Percentiles rank a stretch among this genome's conserved stretches.
These are phyloP conservation scores for Magnolia officinalis DNA, from an alignment of 164 flowering plant genomes.

Conservation along the genomic window DNA sequence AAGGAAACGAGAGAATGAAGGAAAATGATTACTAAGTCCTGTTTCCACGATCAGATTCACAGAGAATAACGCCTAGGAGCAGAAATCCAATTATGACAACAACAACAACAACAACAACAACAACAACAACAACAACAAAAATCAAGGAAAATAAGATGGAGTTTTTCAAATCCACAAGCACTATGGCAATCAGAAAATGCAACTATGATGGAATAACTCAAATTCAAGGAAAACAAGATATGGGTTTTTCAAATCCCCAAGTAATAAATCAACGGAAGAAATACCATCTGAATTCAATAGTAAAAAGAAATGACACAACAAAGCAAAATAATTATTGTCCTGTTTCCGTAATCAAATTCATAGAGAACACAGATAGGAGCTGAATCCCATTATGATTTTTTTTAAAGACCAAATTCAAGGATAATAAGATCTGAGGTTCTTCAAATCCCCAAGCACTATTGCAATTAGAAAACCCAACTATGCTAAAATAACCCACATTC, in stretches of 20 bases:
- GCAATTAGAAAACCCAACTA: no score
- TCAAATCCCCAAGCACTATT: no score
- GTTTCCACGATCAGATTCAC: no score
- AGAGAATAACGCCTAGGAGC: no score
- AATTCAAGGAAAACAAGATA: constrained; percentile 1
- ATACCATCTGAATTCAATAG: not conserved
- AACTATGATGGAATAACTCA: not conserved
- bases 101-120: no score
- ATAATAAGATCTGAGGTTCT: not conserved
- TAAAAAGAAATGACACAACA: no score
- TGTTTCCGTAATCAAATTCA: no score
- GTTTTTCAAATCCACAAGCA: not conserved
- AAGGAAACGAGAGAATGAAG: not conserved
- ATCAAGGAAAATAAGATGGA: not conserved
- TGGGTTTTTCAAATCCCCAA: not conserved
- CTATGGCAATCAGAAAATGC: not conserved
- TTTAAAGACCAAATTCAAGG: not conserved
- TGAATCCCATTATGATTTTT: no score
- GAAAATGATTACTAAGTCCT: no score
- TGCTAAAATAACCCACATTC: not conserved
- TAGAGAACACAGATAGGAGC: no score
- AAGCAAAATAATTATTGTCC: no score
- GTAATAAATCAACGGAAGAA: not conserved
- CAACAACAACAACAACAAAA: no score
- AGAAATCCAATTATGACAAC: not conserved